Evolutionary conservation across 345 rosid species (phyloP).

Genomic region (Populus nigra): DNA sequence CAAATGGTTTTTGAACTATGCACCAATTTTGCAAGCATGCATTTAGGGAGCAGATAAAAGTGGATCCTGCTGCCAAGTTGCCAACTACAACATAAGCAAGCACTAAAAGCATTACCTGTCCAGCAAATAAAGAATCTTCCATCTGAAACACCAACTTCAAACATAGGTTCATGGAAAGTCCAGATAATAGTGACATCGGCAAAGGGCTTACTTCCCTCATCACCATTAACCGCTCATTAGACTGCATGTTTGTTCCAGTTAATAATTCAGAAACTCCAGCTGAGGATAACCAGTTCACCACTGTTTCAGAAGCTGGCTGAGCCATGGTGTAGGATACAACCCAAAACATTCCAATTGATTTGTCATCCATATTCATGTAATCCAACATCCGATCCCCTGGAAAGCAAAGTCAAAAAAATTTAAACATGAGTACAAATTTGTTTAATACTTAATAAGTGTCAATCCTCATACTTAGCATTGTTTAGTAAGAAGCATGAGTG

Average conservation of each 20-base stretch:
- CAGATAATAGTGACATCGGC: constrained; percentile 86
- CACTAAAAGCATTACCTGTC: constrained; percentile 59
- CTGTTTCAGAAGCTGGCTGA: constrained; percentile 86
- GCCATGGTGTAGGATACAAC: constrained; percentile 96
- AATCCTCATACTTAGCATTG: background rate
- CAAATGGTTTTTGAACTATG: background rate
- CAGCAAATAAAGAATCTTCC: constrained; percentile 82
- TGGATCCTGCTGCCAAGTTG: background rate
- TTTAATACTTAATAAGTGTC: background rate
- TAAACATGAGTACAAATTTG: background rate
- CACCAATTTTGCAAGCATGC: background rate
- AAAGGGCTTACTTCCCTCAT: constrained; percentile 92
- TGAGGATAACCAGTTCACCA: constrained; percentile 75
- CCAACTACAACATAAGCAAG: constrained; percentile 18
- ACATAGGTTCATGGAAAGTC: constrained; percentile 81
- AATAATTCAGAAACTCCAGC: constrained; percentile 69
- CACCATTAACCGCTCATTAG: constrained; percentile 75
- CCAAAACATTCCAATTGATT: constrained; percentile 98
- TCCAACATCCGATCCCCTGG: constrained; percentile 93
- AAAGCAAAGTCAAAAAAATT: constrained; percentile 1
- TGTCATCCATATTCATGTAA: constrained; percentile 94
- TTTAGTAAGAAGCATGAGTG: too few species aligned
- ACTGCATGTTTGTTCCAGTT: constrained; percentile 56
- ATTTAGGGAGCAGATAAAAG: background rate
- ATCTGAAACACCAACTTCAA: constrained; percentile 72